Conservation (phyloP, 2,329 filamentous ascomycete species). For the Penicillium sumatraense region DNA sequence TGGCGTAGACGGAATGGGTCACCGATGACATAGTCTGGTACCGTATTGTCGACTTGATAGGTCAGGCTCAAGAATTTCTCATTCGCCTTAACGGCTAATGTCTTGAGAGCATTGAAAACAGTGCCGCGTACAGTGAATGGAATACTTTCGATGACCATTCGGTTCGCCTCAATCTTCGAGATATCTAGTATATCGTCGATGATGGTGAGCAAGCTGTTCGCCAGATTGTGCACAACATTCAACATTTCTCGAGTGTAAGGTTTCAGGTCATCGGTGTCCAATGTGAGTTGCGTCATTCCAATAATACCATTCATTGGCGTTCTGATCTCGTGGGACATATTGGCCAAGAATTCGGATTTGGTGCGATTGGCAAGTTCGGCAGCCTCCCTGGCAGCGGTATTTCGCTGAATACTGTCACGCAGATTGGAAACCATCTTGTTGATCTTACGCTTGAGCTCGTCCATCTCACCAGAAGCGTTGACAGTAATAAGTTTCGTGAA, state of each 20-base stretch:
- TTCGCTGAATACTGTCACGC: conserved; percentile 93
- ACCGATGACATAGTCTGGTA: conserved; percentile 93
- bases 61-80: conserved; percentile 92
- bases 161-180: conserved; percentile 84
- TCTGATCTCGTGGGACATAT: conserved; percentile 98
- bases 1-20: conserved; percentile 96
- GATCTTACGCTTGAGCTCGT: conserved; percentile 98
- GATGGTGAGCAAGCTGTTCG: conserved; percentile 94
- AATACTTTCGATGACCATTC: conserved; percentile 98
- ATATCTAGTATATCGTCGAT: conserved; percentile 81
- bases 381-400: conserved; percentile 92
- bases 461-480: conserved; percentile 97
- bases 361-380: conserved; percentile 97
- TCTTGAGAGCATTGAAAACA: conserved; percentile 97
- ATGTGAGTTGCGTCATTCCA: conserved; percentile 93
- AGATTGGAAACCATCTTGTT: conserved; percentile 99
- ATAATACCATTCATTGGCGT: conserved; percentile 99
- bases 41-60: conserved; percentile 89
- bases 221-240: conserved; percentile 95
- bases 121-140: conserved; percentile 92
- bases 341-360: conserved; percentile 97
- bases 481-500: conserved; percentile 97
- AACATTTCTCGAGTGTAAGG: conserved; percentile 97
- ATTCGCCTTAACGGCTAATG: conserved; percentile 94
- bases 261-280: conserved; percentile 93